Evolutionary conservation across 1,284 basidiomycete species (phyloP).

Genomic region (Puccinia triticina): DNA sequence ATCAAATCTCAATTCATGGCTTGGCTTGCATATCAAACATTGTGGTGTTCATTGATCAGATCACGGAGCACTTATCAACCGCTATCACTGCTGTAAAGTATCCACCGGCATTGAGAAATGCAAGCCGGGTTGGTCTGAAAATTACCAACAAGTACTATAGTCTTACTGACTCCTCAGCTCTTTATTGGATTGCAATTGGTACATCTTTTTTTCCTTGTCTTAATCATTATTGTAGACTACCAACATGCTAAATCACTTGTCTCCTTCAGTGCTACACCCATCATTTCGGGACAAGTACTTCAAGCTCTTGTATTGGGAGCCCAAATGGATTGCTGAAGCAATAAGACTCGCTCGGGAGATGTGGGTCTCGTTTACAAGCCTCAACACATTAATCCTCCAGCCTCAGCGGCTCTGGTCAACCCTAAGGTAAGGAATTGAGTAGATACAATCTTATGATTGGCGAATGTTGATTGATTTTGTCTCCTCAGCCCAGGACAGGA

Average conservation of each 20-base stretch:
- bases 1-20: neutral
- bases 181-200: too few relatives aligned
- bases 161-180: neutral
- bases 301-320: neutral
- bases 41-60: slow-evolving; percentile 2
- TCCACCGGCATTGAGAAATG: slow-evolving; percentile 7
- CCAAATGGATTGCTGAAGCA: neutral
- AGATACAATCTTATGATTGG: neutral
- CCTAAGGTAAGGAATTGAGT: neutral
- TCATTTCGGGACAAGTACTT: slow-evolving; percentile 7
- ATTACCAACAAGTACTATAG: slow-evolving; percentile 7
- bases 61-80: too few relatives aligned
- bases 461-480: neutral
- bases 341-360: neutral
- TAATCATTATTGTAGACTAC: neutral
- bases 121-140: neutral
- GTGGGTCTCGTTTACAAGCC: neutral
- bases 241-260: neutral
- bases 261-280: neutral
- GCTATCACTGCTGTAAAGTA: neutral
- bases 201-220: neutral
- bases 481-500: neutral
- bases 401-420: neutral
- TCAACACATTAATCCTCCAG: neutral
- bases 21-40: neutral